Evolutionary conservation across 352 stramenopile species (phyloP).

Genomic region (Phytophthora chlamydospora): DNA sequence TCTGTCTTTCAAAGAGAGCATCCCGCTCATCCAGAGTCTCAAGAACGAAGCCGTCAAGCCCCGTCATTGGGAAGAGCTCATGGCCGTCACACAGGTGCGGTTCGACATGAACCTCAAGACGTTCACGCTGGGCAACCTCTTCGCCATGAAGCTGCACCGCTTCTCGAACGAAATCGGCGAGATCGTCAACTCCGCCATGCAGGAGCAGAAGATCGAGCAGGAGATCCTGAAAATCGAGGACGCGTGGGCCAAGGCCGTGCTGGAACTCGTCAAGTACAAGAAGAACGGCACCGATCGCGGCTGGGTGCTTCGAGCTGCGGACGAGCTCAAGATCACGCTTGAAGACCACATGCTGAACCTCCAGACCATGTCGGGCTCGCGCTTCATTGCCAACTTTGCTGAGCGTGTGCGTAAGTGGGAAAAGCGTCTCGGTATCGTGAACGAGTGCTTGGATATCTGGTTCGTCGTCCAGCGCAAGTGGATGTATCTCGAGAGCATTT

Average conservation of each 20-base stretch:
- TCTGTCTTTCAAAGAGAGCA: slow-evolving; percentile 93
- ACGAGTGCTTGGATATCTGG: slow-evolving; percentile 93
- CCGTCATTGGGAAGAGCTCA: slow-evolving; percentile 91
- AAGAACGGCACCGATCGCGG: slow-evolving; percentile 90
- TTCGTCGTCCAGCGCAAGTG: slow-evolving; percentile 95
- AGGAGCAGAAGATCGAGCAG: slow-evolving; percentile 95
- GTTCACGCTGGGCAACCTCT: slow-evolving; percentile 92
- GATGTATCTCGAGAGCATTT: slow-evolving; percentile 97
- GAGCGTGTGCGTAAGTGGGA: slow-evolving; percentile 93
- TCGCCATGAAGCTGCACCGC: slow-evolving; percentile 92
- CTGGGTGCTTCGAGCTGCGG: slow-evolving; percentile 82
- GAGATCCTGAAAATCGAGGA: slow-evolving; percentile 93
- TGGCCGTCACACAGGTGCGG: slow-evolving; percentile 88
- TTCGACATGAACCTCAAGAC: slow-evolving; percentile 95
- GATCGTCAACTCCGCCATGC: slow-evolving; percentile 93
- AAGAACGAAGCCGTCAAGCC: slow-evolving; percentile 96
- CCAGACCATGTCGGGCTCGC: slow-evolving; percentile 91
- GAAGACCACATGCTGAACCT: slow-evolving; percentile 92
- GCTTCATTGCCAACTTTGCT: slow-evolving; percentile 91
- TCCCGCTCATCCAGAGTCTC: slow-evolving; percentile 93
- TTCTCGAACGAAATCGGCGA: slow-evolving; percentile 92
- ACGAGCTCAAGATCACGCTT: slow-evolving; percentile 84
- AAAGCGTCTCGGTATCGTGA: slow-evolving; percentile 89
- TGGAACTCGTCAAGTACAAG: slow-evolving; percentile 94
- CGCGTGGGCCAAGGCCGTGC: slow-evolving; percentile 85